phyloP scores from a whole-genome alignment of 305 asterid genomes.

The Striga hermonthica region DNA sequence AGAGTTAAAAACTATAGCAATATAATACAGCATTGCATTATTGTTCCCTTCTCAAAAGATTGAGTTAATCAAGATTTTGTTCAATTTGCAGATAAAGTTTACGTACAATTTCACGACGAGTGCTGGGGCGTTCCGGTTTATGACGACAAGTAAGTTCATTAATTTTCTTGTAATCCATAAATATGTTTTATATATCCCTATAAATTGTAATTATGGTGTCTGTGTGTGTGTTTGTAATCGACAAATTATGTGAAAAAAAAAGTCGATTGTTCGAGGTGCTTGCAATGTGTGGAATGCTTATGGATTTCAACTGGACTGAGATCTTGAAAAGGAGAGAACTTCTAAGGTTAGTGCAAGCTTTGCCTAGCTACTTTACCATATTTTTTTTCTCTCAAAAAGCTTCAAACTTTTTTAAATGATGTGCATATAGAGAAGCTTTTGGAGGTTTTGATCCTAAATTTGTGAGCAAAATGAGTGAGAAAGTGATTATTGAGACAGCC shows the following conservation, averaged over 20 bases:
- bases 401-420: too few relatives aligned
- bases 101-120: conserved; percentile 84
- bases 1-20: too few relatives aligned
- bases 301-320: conserved; percentile 96
- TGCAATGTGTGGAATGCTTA: conserved; percentile 84
- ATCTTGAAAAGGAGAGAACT: conserved; percentile 64
- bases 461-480: conserved; percentile 75
- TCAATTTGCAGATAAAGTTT: conserved; percentile 55
- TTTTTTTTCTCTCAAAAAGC: too few relatives aligned
- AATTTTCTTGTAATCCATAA: neutral
- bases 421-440: conserved; percentile 54
- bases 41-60: too few relatives aligned
- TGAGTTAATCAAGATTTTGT: too few relatives aligned
- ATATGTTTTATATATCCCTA: too few relatives aligned
- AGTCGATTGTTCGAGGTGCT: conserved; percentile 84
- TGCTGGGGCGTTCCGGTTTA: conserved; percentile 98
- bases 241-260: neutral
- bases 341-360: conserved; percentile 47
- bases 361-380: neutral
- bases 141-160: conserved; percentile 71
- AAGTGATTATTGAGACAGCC: conserved; percentile 50
- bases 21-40: too few relatives aligned
- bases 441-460: conserved; percentile 60
- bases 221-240: too few relatives aligned
- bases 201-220: too few relatives aligned